phyloP scores from a whole-genome alignment of 495 filamentous ascomycete genomes.

The Astrocystis sublimbata region DNA sequence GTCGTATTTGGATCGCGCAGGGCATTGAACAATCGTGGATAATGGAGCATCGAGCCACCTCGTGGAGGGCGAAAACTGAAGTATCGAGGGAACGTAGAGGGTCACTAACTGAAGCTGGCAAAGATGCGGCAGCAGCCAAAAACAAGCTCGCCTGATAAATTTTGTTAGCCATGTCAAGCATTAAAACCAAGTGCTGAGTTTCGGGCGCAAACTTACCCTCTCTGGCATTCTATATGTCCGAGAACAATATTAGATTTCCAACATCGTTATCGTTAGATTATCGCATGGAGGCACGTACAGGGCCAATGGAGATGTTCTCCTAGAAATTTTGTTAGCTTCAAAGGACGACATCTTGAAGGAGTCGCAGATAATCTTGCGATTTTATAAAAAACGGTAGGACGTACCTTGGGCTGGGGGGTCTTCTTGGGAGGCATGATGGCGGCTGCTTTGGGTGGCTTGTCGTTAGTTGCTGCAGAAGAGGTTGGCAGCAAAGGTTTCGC shows the following conservation, averaged over 20 bases:
- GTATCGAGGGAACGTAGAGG: not conserved
- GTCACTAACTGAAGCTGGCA: slow-evolving; percentile 74
- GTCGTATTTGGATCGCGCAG: not conserved
- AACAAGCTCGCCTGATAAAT: slow-evolving; percentile 79
- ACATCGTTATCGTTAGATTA: not conserved
- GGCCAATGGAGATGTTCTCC: slow-evolving; percentile 98
- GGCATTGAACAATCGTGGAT: not conserved
- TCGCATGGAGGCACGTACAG: slow-evolving; percentile 52
- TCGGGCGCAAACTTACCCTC: slow-evolving; percentile 62
- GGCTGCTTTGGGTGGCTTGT: slow-evolving; percentile 23
- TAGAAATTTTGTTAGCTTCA: slow-evolving; percentile 40
- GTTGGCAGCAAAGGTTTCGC: slow-evolving; percentile 16
- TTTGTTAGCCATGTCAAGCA: slow-evolving; percentile 18
- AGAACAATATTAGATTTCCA: slow-evolving; percentile 11
- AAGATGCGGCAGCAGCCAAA: slow-evolving; percentile 99
- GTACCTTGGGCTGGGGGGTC: slow-evolving; percentile 58
- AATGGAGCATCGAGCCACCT: not conserved
- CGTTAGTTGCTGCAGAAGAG: slow-evolving; percentile 18
- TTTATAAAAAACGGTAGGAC: not conserved
- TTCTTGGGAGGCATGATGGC: slow-evolving; percentile 84
- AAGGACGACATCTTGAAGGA: not conserved
- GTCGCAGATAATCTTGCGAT: too few relatives aligned
- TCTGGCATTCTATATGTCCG: slow-evolving; percentile 52
- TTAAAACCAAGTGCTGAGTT: not conserved
- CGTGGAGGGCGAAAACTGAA: not conserved